Evolutionary conservation across 2,329 filamentous ascomycete genomes (phyloP).

Genomic region (Gaeumannomyces tritici): DNA sequence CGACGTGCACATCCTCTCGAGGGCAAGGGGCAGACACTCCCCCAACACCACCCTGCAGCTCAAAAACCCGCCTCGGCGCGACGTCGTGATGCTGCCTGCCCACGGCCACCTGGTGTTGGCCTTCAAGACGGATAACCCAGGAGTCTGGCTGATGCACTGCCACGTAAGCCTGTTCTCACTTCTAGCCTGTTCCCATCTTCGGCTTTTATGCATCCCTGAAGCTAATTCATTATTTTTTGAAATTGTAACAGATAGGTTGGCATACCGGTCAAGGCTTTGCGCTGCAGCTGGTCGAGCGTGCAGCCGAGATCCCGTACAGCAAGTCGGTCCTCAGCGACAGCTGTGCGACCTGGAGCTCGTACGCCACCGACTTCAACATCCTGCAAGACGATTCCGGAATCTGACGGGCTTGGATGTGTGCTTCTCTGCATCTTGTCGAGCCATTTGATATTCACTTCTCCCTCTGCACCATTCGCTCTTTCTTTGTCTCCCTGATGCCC

Average conservation of each 20-base stretch:
- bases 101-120: conserved; percentile 3
- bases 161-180: no score
- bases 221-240: background rate
- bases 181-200: no score
- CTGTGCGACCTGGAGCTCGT: background rate
- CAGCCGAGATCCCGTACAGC: background rate
- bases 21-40: conserved; percentile 11
- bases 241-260: background rate
- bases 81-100: conserved; percentile 3
- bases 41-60: background rate
- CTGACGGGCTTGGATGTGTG: background rate
- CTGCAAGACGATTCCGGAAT: background rate
- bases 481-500: background rate
- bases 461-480: background rate
- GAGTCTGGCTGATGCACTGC: conserved; percentile 5
- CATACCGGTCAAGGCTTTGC: conserved; percentile 1
- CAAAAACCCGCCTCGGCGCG: conserved; percentile 2
- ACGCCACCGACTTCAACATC: background rate
- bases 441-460: background rate
- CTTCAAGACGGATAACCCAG: conserved; percentile 5
- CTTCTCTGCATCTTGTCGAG: background rate
- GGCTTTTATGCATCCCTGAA: no score
- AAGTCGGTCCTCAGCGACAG: background rate
- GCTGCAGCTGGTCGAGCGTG: conserved; percentile 2
- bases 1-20: conserved; percentile 1